These are phyloP conservation scores for Aeschynomene evenia DNA, from an alignment of 306 rosid genomes.

Conservation along the genomic window DNA sequence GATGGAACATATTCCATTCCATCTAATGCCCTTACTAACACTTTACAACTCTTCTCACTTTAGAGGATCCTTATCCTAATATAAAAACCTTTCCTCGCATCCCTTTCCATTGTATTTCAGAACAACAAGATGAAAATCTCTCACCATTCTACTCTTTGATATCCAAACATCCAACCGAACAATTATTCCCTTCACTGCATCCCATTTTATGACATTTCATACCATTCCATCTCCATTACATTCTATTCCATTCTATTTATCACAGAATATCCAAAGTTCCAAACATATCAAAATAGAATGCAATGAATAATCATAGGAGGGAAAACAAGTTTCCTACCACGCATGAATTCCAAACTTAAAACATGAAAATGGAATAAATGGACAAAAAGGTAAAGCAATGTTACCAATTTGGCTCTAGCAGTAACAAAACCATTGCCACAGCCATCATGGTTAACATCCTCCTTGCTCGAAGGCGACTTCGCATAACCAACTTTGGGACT, in stretches of 20 bases:
- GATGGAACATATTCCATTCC: too few relatives aligned
- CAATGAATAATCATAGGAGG: not conserved
- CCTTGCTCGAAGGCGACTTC: slow-evolving; percentile 60
- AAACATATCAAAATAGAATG: not conserved
- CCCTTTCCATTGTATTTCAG: not conserved
- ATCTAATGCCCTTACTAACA: too few relatives aligned
- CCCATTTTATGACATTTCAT: not conserved
- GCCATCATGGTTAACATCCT: slow-evolving; percentile 50
- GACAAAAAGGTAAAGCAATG: not conserved
- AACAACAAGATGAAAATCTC: too few relatives aligned
- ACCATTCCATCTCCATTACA: too few relatives aligned
- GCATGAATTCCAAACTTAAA: not conserved
- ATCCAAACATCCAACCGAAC: not conserved
- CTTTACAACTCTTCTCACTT: too few relatives aligned
- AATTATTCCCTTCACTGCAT: not conserved
- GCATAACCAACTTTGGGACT: slow-evolving; percentile 51
- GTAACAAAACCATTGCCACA: slow-evolving; percentile 63
- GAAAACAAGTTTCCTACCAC: not conserved
- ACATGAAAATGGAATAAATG: not conserved
- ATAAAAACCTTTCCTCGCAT: too few relatives aligned
- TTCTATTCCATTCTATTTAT: too few relatives aligned
- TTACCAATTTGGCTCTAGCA: slow-evolving; percentile 41
- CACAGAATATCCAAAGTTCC: too few relatives aligned
- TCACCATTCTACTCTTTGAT: too few relatives aligned
- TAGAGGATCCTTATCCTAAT: too few relatives aligned